A percentile compares a stretch with the other conserved stretches of the same genome.
These are phyloP conservation scores for Clavispora phyllophila DNA, from an alignment of 805 yeast genomes.

Conservation along the genomic window DNA sequence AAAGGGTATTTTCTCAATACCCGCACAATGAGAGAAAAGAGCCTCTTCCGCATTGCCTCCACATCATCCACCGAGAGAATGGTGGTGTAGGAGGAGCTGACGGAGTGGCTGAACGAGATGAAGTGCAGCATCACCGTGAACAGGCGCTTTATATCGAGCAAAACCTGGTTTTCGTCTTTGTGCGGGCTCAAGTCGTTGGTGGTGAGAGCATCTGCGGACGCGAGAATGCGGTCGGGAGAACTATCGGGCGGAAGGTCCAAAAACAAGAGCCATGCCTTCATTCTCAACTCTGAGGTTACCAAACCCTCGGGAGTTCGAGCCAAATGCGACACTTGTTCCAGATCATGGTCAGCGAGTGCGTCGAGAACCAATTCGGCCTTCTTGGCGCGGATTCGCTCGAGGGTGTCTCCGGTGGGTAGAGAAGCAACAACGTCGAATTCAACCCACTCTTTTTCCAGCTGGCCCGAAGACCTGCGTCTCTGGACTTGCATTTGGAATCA, in stretches of 20 bases:
- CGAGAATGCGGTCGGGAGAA: neutral
- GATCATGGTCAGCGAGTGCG: conserved; percentile 22
- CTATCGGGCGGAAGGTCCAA: conserved; percentile 18
- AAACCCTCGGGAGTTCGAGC: conserved; percentile 47
- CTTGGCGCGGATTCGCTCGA: conserved; percentile 33
- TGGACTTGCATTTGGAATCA: neutral
- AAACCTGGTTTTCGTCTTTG: conserved; percentile 73
- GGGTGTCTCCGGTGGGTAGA: conserved; percentile 35
- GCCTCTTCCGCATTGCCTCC: conserved; percentile 33
- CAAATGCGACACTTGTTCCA: conserved; percentile 23
- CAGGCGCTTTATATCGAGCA: conserved; percentile 72
- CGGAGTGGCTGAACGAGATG: conserved; percentile 15
- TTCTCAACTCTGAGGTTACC: conserved; percentile 36
- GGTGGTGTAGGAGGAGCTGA: conserved; percentile 26
- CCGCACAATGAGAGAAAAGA: conserved; percentile 42
- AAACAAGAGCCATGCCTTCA: conserved; percentile 48
- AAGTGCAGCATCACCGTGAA: conserved; percentile 41
- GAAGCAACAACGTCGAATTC: conserved; percentile 30
- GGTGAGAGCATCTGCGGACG: conserved; percentile 5
- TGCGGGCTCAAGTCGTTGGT: conserved; percentile 41
- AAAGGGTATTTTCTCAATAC: conserved; percentile 58
- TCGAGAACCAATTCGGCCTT: conserved; percentile 35
- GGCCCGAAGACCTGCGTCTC: conserved; percentile 1
- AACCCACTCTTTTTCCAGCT: conserved; percentile 26
- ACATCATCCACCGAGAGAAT: conserved; percentile 28